Conservation (phyloP, 164 flowering plant species). For the Annona squamosa region DNA sequence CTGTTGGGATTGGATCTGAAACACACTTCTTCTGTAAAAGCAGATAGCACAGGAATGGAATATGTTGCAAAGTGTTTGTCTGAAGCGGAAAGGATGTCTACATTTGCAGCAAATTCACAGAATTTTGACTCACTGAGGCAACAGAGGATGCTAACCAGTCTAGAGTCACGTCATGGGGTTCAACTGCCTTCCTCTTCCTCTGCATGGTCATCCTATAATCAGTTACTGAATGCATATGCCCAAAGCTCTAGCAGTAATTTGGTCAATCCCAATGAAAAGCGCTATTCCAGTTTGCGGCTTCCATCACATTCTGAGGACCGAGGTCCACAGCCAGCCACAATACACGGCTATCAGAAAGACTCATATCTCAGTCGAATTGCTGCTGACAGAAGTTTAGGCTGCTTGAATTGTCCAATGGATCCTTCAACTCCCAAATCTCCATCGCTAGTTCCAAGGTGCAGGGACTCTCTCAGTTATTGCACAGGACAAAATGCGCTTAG, state of each 20-base stretch:
- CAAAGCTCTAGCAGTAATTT: constrained; percentile 35
- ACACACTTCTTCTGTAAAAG: constrained; percentile 29
- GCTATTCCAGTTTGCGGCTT: constrained; percentile 68
- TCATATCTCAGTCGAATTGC: constrained; percentile 46
- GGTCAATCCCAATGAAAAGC: constrained; percentile 50
- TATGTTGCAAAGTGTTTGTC: constrained; percentile 35
- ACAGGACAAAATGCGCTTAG: constrained; percentile 40
- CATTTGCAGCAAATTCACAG: constrained; percentile 23
- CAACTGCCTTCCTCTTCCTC: constrained; percentile 39
- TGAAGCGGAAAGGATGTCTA: constrained; percentile 37
- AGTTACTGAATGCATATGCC: constrained; percentile 44
- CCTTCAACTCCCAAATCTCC: constrained; percentile 29
- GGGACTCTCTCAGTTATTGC: constrained; percentile 35
- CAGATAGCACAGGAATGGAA: constrained; percentile 33
- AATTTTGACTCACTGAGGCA: constrained; percentile 44
- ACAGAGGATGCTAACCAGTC: constrained; percentile 31
- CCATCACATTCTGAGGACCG: constrained; percentile 49
- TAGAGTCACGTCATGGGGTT: constrained; percentile 49
- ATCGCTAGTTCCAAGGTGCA: constrained; percentile 37
- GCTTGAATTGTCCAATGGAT: constrained; percentile 34
- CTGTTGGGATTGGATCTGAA: constrained; percentile 49
- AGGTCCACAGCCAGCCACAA: constrained; percentile 82
- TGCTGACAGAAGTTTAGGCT: constrained; percentile 34
- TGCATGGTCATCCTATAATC: constrained; percentile 37
- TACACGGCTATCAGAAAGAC: constrained; percentile 78